Conservation (phyloP, 176 grass and related monocot genomes). For the Canna indica region DNA sequence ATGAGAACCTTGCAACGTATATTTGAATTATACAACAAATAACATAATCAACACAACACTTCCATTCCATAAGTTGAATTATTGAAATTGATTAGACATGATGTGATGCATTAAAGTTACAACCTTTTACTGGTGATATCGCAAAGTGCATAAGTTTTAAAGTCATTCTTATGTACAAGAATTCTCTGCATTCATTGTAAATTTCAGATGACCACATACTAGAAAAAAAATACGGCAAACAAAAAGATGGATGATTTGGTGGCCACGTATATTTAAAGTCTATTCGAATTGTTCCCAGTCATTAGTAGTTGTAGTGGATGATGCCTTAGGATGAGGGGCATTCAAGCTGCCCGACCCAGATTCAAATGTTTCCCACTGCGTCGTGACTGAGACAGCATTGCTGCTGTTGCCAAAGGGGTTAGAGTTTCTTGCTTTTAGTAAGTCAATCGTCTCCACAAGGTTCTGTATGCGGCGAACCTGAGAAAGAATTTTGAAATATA, state of each 20-base stretch:
- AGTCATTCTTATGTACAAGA: neutral
- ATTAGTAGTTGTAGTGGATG: conserved; percentile 29
- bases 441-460: conserved; percentile 54
- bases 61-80: neutral
- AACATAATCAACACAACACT: too few species aligned
- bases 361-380: conserved; percentile 54
- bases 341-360: conserved; percentile 60
- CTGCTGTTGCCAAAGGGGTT: conserved; percentile 35
- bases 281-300: conserved; percentile 65
- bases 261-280: neutral
- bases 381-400: conserved; percentile 47
- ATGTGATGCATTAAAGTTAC: neutral
- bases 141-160: too few species aligned
- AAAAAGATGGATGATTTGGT: neutral
- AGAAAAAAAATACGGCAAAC: neutral
- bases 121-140: neutral
- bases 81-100: neutral
- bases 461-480: conserved; percentile 51
- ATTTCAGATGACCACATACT: neutral
- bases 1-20: too few species aligned
- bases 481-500: conserved; percentile 1
- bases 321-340: conserved; percentile 37
- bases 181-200: neutral
- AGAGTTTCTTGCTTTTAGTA: conserved; percentile 56
- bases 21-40: too few species aligned